These are phyloP conservation scores for Aspergillus saccharolyticus DNA, from an alignment of 495 filamentous ascomycete species.

Conservation along the genomic window DNA sequence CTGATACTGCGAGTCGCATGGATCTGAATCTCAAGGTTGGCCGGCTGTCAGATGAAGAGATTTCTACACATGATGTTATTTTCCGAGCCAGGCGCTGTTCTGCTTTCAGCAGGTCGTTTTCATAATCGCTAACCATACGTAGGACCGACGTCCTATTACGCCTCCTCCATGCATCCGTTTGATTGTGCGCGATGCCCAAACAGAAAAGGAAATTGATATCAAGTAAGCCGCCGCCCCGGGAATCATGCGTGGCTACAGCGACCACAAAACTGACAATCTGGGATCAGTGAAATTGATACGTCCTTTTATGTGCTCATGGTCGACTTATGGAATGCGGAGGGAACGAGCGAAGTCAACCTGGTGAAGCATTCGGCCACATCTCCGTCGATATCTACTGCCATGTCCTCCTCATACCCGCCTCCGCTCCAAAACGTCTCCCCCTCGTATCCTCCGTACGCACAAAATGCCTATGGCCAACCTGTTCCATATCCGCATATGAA, in stretches of 20 bases:
- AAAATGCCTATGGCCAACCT: constrained; percentile 36
- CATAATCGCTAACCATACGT: constrained; percentile 8
- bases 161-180: constrained; percentile 90
- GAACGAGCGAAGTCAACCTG: constrained; percentile 84
- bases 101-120: not conserved
- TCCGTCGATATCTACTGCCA: constrained; percentile 83
- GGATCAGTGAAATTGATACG: constrained; percentile 65
- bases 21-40: not conserved
- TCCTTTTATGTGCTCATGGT: constrained; percentile 90
- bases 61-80: not conserved
- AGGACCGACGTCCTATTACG: constrained; percentile 95
- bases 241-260: not conserved
- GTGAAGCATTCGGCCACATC: constrained; percentile 84
- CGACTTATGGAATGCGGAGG: constrained; percentile 84
- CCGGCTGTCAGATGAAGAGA: not conserved
- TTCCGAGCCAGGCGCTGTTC: not conserved
- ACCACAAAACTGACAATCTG: constrained; percentile 7
- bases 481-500: constrained; percentile 37
- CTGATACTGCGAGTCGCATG: not conserved
- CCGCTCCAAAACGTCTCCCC: constrained; percentile 42
- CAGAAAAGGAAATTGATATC: constrained; percentile 83
- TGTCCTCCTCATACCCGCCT: constrained; percentile 70
- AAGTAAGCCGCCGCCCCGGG: constrained; percentile 52
- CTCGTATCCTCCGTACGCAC: constrained; percentile 32
- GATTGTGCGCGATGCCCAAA: constrained; percentile 70